Evolutionary conservation across 805 yeast species (phyloP).

Genomic region (Pichia cabralensis): DNA sequence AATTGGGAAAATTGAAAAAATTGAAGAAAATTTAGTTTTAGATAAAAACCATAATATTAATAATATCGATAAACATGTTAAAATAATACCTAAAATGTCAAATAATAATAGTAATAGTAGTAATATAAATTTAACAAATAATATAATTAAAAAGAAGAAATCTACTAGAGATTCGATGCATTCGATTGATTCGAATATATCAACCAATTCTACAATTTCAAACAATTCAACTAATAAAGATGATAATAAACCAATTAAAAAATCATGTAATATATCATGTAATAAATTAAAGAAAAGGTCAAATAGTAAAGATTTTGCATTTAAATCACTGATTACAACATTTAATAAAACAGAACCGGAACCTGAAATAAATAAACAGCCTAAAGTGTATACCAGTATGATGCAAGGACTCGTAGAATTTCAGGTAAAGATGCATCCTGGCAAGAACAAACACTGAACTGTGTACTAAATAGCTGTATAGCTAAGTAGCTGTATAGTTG

Average conservation of each 20-base stretch:
- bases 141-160: too few species aligned
- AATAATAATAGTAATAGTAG: too few species aligned
- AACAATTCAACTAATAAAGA: not conserved
- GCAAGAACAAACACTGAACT: too few species aligned
- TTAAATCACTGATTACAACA: constrained; percentile 23
- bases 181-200: not conserved
- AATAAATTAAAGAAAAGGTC: not conserved
- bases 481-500: too few species aligned
- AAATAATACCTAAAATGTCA: too few species aligned
- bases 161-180: not conserved
- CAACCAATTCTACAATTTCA: constrained; percentile 3
- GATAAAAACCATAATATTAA: too few species aligned
- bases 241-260: not conserved
- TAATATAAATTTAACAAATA: too few species aligned
- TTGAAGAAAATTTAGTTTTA: too few species aligned
- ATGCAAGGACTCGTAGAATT: constrained; percentile 26
- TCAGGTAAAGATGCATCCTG: constrained; percentile 20
- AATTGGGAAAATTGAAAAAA: too few species aligned
- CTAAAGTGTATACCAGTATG: constrained; percentile 22
- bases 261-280: not conserved
- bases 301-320: constrained; percentile 4
- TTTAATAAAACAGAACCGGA: constrained; percentile 22
- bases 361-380: constrained; percentile 19
- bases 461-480: too few species aligned
- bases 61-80: too few species aligned